Evolutionary conservation across 2,329 filamentous ascomycete species (phyloP).

Genomic region (Leptographium wingfieldii): DNA sequence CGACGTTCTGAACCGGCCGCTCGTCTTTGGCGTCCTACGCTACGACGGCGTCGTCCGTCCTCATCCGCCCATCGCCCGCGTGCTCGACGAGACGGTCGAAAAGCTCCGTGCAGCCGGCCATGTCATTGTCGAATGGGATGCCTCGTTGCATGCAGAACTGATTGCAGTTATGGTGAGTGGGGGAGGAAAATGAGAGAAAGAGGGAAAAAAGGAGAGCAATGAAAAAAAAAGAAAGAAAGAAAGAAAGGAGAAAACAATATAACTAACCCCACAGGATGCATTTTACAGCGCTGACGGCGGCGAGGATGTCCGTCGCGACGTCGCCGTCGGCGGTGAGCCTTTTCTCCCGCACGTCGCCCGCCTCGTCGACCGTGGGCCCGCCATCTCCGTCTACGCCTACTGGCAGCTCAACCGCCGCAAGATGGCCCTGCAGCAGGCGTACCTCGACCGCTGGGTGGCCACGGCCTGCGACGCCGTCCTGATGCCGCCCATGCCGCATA

Average conservation of each 20-base stretch:
- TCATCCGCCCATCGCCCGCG: slow-evolving; percentile 46
- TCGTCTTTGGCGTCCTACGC: slow-evolving; percentile 5
- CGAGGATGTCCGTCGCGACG: slow-evolving; percentile 45
- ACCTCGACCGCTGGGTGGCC: slow-evolving; percentile 45
- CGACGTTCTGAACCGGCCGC: slow-evolving; percentile 23
- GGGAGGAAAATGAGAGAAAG: neutral
- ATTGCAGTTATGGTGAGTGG: slow-evolving; percentile 3
- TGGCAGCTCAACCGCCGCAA: slow-evolving; percentile 55
- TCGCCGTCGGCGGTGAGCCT: slow-evolving; percentile 44
- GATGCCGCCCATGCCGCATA: slow-evolving; percentile 47
- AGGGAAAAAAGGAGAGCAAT: neutral
- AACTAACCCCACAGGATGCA: slow-evolving; percentile 26
- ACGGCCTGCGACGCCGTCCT: slow-evolving; percentile 41
- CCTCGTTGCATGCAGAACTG: slow-evolving; percentile 37
- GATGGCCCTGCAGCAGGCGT: slow-evolving; percentile 36
- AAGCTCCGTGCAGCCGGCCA: slow-evolving; percentile 30
- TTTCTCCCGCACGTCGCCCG: slow-evolving; percentile 45
- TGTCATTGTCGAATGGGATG: slow-evolving; percentile 39
- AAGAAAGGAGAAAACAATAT: neutral
- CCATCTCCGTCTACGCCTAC: slow-evolving; percentile 51
- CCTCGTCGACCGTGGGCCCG: slow-evolving; percentile 36
- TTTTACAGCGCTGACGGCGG: slow-evolving; percentile 52
- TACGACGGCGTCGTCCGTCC: slow-evolving; percentile 28
- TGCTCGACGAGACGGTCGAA: slow-evolving; percentile 35
- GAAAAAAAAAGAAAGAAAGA: neutral